Base-by-base conservation (phyloP, 2,329 filamentous ascomycete species). In the Trichoderma polysporum region DNA sequence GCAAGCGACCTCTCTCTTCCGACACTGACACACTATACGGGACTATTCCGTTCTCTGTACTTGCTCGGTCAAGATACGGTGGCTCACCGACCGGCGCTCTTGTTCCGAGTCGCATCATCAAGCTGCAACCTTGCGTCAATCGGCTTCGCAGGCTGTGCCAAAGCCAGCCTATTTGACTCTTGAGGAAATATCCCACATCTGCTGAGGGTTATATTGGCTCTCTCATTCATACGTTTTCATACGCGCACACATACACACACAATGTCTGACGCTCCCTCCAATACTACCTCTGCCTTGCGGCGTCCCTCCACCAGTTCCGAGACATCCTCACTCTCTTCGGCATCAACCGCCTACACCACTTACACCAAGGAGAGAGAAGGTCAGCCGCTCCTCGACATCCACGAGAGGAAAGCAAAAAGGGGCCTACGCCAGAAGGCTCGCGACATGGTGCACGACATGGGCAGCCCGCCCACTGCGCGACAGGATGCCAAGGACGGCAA, bases 401-500 rank as follows among this genome's bases (percentile, higher is more conserved):
- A 65, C 31, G 58, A 68, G 9, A 49, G 68, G 54, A 61, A 52
- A 29, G 56, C 50, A 7, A 72, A 73, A 35, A 69, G 74, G 53
- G 73, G 74, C 57, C 68, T 77, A 66, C 74, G 75, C 53, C 74
- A 77, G 63, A 74, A 74, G 64, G 76, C 76, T 17, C 75, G 76
- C 67, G 76, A 77, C 53, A 72, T 77, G 59, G 71, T 77, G 33
- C 70, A 74, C 57, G 76, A 77, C 57, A 71, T 78, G 58, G 76
- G 76, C 60, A 73, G 69, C 31, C 76, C 76, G 50, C 76, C 76
- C 1, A 78, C 76, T 13, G 63, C 68, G 31, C 69, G 74, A 54
- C 74, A 77, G 65, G 76, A 78, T 66, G 75, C 71, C 60, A 75
- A 73, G 70, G 74, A 73, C 13, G 76, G 76, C 39, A 76, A 71